Conservation (phyloP, 768 basidiomycete genomes). For the Cystoderma amianthinum region DNA sequence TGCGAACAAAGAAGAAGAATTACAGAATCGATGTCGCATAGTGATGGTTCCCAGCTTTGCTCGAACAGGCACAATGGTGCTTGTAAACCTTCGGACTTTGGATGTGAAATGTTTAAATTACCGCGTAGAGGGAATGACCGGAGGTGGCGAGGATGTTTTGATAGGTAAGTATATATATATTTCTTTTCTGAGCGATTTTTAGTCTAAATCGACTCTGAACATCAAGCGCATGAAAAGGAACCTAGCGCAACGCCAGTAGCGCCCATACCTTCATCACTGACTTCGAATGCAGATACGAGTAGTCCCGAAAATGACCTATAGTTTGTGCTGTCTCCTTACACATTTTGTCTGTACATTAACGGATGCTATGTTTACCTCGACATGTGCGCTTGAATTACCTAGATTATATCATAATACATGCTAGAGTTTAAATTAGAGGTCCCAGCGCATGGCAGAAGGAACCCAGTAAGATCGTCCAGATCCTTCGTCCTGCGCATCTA, state of each 20-base stretch:
- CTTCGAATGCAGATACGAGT: conserved; percentile 7
- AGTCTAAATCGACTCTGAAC: conserved; percentile 4
- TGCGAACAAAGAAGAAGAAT: conserved; percentile 14
- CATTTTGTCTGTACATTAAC: neutral
- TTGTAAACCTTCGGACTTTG: conserved; percentile 75
- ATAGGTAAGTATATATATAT: conserved; percentile 13
- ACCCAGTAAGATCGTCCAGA: conserved; percentile 78
- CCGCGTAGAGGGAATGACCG: conserved; percentile 38
- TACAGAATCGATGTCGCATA: conserved; percentile 49
- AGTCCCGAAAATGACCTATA: conserved; percentile 7
- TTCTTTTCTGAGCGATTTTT: neutral
- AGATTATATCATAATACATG: too few species aligned
- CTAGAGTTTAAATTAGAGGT: conserved; percentile 31
- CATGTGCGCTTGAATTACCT: neutral
- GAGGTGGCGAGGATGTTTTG: conserved; percentile 14
- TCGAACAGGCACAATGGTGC: conserved; percentile 68
- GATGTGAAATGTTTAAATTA: conserved; percentile 61
- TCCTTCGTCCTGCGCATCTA: conserved; percentile 81
- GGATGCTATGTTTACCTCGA: neutral
- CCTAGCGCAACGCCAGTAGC: conserved; percentile 16
- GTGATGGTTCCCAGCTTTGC: conserved; percentile 79
- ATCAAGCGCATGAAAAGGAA: conserved; percentile 8
- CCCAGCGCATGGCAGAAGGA: conserved; percentile 84
- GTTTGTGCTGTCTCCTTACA: neutral
- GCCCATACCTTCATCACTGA: conserved; percentile 16